Evolutionary conservation across 179 eudicot species (phyloP), one percentile per base, ranked within the genome.

Genomic region (Sideroxylon spinosum): DNA sequence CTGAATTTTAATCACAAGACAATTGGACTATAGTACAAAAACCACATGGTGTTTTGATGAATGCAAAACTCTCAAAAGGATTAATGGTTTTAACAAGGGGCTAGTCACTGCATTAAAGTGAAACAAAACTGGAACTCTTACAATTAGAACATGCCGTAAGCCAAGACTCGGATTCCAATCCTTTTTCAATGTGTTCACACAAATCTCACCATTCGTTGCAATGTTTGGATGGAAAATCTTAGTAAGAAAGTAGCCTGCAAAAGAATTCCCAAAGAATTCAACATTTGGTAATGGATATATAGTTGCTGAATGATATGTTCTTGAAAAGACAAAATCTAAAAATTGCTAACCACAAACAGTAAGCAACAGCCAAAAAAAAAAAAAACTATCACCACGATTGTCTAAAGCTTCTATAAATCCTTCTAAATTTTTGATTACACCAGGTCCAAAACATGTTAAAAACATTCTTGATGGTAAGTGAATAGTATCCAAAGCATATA

Each of bases 81-180:
- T 57, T 13, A 5, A 8, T 60, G 37, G 37, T 8, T 57, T 71
- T 11, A 52, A 20, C 26, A 71, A 52, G 22, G 23, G 22, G 25
- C 75, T 52, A 12, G 59, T 25, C 56, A 12, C 29, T 55, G 64
- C 7, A n/a, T 3, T 46, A 68, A 68, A 46, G 50, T 68, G 73
- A 50, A 46, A 48, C 0, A 48, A 68, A 10, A 46, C 8, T 1
- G 13, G n/a, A 17, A 11, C 7, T 60, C 91, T 85, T 86, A 92
- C 98, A 84, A 90, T 84, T 73, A 94, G 86, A 78, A 92, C 96
- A 82, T 94, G 98, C 0, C 98, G 97, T 84, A 94, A 79, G 26
- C 98, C 98, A 52, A 94, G 89, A 82, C 88, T 92, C 11, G 97
- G 97, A 65, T 86, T 94, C 98, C 98, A 94, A 84, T 94, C 98